A percentile compares a stretch with the other conserved stretches of the same genome.
Conservation (phyloP, 805 yeast species). For the Metschnikowia borealis region DNA sequence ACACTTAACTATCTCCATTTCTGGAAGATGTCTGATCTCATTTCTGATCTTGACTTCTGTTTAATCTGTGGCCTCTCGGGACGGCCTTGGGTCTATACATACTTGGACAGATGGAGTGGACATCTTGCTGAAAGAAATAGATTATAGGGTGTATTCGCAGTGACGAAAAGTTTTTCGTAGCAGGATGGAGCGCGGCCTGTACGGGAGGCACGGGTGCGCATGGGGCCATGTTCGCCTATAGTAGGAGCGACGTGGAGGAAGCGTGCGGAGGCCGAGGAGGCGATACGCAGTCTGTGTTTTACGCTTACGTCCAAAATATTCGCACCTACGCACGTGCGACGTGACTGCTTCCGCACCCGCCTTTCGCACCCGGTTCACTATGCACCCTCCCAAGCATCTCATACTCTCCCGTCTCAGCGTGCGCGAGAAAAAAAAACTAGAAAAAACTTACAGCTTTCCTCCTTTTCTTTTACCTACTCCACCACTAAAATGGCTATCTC, state of each 20-base stretch:
- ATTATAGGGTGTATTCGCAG: constrained; percentile 29
- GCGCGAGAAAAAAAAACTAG: constrained; percentile 6
- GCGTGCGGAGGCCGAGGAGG: not conserved
- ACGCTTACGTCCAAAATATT: constrained; percentile 1
- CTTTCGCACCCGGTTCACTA: constrained; percentile 13
- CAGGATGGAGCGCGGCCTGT: constrained; percentile 5
- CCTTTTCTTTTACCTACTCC: constrained; percentile 13
- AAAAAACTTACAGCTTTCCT: constrained; percentile 4
- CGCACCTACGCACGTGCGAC: constrained; percentile 1
- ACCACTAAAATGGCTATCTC: constrained; percentile 71
- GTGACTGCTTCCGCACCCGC: not conserved
- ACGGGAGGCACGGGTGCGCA: constrained; percentile 7
- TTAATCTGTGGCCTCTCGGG: no score
- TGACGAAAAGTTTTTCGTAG: constrained; percentile 16
- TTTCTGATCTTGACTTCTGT: no score
- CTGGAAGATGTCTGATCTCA: no score
- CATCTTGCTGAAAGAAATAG: constrained; percentile 48
- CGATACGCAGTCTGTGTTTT: not conserved
- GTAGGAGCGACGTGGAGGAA: no score
- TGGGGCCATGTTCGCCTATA: not conserved
- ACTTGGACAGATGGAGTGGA: constrained; percentile 88
- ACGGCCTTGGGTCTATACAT: constrained; percentile 38
- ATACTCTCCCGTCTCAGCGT: constrained; percentile 2
- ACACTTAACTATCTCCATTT: no score
- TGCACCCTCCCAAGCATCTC: constrained; percentile 1